phyloP scores from a whole-genome alignment of 2,329 filamentous ascomycete species.

The Sporothrix dimorphospora region DNA sequence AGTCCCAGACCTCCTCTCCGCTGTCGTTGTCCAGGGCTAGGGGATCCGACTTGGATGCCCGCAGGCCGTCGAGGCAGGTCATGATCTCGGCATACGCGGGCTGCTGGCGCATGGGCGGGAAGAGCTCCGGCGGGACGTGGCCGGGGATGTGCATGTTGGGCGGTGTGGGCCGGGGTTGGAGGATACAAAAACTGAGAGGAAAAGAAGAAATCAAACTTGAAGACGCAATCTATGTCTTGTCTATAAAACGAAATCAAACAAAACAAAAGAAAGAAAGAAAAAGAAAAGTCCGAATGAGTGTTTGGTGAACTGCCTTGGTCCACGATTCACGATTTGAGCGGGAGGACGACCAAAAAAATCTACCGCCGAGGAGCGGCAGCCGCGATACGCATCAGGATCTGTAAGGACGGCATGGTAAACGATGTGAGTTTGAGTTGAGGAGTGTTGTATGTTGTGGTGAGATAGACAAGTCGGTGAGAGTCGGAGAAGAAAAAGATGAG shows the following conservation, averaged over 20 bases:
- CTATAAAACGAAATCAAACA: not conserved
- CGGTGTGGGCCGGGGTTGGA: not conserved
- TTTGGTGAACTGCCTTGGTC: not conserved
- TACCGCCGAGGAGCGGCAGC: conserved; percentile 21
- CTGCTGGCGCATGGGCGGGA: conserved; percentile 81
- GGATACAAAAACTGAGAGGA: not conserved
- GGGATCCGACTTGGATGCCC: conserved; percentile 55
- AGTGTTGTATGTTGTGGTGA: not conserved
- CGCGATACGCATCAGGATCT: conserved; percentile 8
- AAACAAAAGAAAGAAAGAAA: not conserved
- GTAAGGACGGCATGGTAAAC: conserved; percentile 8
- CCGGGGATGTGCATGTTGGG: conserved; percentile 26
- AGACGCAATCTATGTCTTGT: not conserved
- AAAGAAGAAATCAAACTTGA: not conserved
- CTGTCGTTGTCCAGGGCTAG: not conserved
- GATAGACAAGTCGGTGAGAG: conserved; percentile 22
- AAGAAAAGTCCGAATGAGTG: not conserved
- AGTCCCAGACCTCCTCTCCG: conserved; percentile 61
- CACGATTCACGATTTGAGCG: not conserved
- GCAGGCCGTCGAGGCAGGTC: conserved; percentile 66
- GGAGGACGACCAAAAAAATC: not conserved
- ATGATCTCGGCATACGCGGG: conserved; percentile 69
- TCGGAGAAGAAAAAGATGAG: not conserved
- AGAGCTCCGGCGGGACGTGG: conserved; percentile 53
- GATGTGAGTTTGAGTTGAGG: not conserved